Evolutionary conservation across 2,329 filamentous ascomycete species (phyloP).

Genomic region (Myriosclerotinia curreyana): DNA sequence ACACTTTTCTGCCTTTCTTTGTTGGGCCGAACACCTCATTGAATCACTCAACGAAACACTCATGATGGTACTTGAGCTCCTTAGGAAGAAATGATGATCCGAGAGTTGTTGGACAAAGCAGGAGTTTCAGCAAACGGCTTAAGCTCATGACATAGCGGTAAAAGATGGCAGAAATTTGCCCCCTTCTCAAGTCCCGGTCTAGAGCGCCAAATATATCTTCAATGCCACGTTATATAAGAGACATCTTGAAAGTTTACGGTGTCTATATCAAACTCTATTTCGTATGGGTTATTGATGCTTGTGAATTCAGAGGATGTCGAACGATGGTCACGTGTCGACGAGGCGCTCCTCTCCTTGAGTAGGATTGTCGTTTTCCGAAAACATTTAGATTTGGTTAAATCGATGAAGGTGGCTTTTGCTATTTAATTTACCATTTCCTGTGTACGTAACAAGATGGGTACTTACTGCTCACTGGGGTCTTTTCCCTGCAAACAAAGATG

Average conservation of each 20-base stretch:
- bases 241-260: background rate
- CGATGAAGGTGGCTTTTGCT: too few species aligned
- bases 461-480: too few species aligned
- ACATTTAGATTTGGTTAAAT: too few species aligned
- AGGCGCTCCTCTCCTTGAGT: too few species aligned
- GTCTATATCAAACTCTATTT: background rate
- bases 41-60: background rate
- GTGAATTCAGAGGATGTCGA: too few species aligned
- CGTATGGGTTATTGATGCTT: background rate
- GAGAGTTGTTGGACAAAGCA: background rate
- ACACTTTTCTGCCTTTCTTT: background rate
- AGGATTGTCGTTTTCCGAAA: too few species aligned
- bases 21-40: background rate
- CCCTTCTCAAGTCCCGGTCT: background rate
- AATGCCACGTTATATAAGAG: background rate
- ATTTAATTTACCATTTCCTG: too few species aligned
- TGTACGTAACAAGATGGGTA: too few species aligned
- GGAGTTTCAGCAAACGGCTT: background rate
- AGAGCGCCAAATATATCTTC: background rate
- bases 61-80: background rate
- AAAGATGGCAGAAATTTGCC: background rate
- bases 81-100: background rate
- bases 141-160: background rate
- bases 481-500: too few species aligned
- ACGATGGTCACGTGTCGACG: too few species aligned